Conservation (phyloP, 345 rosid species). For the Theobroma cacao region DNA sequence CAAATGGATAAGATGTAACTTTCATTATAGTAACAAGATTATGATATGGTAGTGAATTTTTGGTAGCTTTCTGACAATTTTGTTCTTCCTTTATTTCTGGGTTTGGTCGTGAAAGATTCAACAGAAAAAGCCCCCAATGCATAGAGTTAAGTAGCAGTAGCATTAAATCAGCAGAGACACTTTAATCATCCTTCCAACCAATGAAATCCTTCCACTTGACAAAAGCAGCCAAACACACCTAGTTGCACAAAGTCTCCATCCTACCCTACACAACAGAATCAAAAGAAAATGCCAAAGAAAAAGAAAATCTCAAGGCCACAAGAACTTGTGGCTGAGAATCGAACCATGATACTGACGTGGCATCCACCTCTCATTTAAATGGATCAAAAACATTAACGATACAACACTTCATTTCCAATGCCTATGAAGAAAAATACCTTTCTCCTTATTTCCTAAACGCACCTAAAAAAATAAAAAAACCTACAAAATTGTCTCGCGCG, state of each 20-base stretch:
- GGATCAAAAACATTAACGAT: constrained; percentile 53
- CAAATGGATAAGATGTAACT: too few species aligned
- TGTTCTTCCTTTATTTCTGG: too few species aligned
- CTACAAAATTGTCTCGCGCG: constrained; percentile 28
- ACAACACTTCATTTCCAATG: constrained; percentile 1
- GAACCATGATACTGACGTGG: constrained; percentile 64
- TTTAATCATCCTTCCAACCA: background rate
- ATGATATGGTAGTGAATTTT: too few species aligned
- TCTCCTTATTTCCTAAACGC: background rate
- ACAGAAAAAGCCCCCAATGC: too few species aligned
- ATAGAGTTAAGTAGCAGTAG: background rate
- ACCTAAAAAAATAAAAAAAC: background rate
- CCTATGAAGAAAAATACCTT: constrained; percentile 21
- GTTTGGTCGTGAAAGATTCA: too few species aligned
- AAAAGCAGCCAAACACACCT: background rate
- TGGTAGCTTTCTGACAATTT: too few species aligned
- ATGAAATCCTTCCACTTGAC: background rate
- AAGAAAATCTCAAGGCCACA: constrained; percentile 69
- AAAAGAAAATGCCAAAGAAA: constrained; percentile 10
- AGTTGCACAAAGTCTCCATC: constrained; percentile 4
- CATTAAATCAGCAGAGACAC: background rate
- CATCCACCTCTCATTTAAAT: constrained; percentile 55
- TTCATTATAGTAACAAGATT: too few species aligned
- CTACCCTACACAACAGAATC: constrained; percentile 10
- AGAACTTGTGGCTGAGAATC: constrained; percentile 89